phyloP scores from a whole-genome alignment of 768 basidiomycete species.

The Wakefieldia striispora region DNA sequence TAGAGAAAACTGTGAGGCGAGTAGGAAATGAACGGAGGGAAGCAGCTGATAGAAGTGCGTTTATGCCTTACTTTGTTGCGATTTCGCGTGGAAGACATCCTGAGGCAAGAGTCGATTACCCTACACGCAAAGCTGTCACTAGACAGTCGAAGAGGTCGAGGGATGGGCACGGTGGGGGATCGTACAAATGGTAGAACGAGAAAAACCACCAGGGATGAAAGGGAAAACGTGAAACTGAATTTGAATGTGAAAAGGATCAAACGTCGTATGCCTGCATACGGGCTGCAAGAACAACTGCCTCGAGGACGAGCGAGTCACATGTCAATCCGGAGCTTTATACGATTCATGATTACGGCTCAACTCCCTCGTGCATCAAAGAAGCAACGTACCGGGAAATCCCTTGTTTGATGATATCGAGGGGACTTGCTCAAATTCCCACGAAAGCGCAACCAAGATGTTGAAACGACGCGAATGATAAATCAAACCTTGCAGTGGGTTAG shows the following conservation, averaged over 20 bases:
- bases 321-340: constrained; percentile 23
- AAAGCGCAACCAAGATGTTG: neutral
- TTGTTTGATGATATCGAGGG: constrained; percentile 17
- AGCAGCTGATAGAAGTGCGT: neutral
- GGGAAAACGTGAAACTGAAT: neutral
- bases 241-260: constrained; percentile 8
- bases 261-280: constrained; percentile 25
- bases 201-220: neutral
- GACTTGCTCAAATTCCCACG: constrained; percentile 1
- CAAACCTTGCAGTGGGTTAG: neutral
- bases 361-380: constrained; percentile 25
- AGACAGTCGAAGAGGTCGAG: neutral
- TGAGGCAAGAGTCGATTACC: neutral
- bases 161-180: neutral
- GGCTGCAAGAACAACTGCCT: constrained; percentile 7
- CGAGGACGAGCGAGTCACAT: constrained; percentile 3
- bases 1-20: constrained; percentile 18
- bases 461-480: neutral
- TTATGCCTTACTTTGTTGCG: constrained; percentile 23
- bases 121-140: neutral
- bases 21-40: neutral
- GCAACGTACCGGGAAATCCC: constrained; percentile 22
- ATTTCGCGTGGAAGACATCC: constrained; percentile 17
- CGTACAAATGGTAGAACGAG: neutral
- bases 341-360: constrained; percentile 10